Evolutionary conservation across 2,329 filamentous ascomycete species (phyloP).

Genomic region (Aspergillus uvarum): DNA sequence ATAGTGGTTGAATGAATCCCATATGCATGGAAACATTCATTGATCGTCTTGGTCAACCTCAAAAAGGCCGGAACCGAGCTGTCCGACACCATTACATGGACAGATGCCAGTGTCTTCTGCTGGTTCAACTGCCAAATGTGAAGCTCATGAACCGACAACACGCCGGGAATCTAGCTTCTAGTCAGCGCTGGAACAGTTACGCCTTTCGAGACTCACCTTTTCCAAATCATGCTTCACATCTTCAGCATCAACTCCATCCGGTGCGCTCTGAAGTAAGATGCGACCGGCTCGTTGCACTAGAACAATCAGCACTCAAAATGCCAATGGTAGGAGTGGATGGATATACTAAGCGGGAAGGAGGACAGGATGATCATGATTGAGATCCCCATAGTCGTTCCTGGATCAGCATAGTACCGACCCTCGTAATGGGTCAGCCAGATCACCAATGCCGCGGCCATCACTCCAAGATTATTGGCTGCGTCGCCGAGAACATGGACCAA

Average conservation of each 20-base stretch:
- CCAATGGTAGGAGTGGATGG: background rate
- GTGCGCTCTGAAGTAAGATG: conserved; percentile 68
- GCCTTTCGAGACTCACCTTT: conserved; percentile 45
- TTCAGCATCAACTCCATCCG: conserved; percentile 57
- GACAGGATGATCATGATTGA: conserved; percentile 69
- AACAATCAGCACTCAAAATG: background rate
- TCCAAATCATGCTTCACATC: conserved; percentile 70
- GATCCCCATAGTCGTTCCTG: conserved; percentile 67
- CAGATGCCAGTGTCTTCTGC: conserved; percentile 66
- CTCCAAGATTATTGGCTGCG: conserved; percentile 72
- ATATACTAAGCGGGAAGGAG: conserved; percentile 42
- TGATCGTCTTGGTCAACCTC: conserved; percentile 60
- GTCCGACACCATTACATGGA: conserved; percentile 64
- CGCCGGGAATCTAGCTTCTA: conserved; percentile 58
- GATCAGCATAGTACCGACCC: conserved; percentile 69
- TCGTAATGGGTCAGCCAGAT: conserved; percentile 65
- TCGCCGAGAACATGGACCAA: conserved; percentile 71
- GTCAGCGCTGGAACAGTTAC: conserved; percentile 3
- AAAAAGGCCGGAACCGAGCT: conserved; percentile 59
- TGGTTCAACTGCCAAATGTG: conserved; percentile 75
- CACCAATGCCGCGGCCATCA: conserved; percentile 67
- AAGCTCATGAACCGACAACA: conserved; percentile 68
- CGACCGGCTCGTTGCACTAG: conserved; percentile 47
- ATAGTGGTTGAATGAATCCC: conserved; percentile 71
- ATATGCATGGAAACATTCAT: conserved; percentile 70